Percentiles rank a stretch among this genome's conserved stretches.
These are phyloP conservation scores for Candida fluviatilis DNA, from an alignment of 805 yeast species.

Conservation along the genomic window DNA sequence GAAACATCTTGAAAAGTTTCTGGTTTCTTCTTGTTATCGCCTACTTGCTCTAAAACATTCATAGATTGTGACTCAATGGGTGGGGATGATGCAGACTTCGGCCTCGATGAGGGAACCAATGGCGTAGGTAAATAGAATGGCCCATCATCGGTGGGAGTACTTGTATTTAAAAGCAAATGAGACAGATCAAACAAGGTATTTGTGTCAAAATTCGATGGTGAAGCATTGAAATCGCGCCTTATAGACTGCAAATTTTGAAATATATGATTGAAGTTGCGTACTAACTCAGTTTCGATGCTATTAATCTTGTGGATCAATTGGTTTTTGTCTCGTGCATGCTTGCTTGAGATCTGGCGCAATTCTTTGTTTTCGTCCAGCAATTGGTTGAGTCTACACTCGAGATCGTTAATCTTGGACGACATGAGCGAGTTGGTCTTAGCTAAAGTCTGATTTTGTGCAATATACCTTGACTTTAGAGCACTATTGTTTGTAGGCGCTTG, in stretches of 20 bases:
- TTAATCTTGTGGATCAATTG: neutral
- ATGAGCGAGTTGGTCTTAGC: conserved; percentile 56
- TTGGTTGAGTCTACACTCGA: conserved; percentile 50
- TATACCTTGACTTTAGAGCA: conserved; percentile 14
- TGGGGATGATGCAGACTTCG: neutral
- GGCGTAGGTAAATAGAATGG: conserved; percentile 3
- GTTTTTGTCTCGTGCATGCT: neutral
- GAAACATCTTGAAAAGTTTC: conserved; percentile 1
- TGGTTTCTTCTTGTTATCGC: no score
- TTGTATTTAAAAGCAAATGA: neutral
- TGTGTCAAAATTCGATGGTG: neutral
- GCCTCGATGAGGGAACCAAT: neutral
- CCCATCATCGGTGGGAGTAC: neutral
- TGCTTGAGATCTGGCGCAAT: neutral
- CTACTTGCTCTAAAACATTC: neutral
- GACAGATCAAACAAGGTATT: neutral
- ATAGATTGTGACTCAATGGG: neutral
- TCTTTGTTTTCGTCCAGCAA: conserved; percentile 48
- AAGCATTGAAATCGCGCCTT: neutral
- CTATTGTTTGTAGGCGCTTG: neutral
- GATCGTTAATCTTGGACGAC: conserved; percentile 45
- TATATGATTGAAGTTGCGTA: conserved; percentile 3
- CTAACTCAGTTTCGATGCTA: conserved; percentile 4
- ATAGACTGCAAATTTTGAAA: neutral
- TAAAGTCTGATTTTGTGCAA: conserved; percentile 52